Base-by-base conservation (phyloP, 176 grass and related monocot genomes). In the Rhipidocladum racemiflorum region DNA sequence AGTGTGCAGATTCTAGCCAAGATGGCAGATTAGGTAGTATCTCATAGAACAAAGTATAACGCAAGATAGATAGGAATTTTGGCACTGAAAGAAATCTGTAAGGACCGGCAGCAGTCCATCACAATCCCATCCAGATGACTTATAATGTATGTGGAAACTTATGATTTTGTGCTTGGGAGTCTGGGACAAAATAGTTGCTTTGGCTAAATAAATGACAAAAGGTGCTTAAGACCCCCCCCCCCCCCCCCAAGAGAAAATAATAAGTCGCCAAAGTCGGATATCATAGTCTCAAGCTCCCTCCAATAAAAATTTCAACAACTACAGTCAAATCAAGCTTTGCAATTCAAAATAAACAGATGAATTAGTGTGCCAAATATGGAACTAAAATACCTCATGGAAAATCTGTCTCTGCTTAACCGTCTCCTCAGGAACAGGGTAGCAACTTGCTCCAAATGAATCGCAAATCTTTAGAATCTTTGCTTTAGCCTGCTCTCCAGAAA, bases 361-460 rank as follows among this genome's bases (percentile, higher is more conserved):
- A 78, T 34, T 50, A 25, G 9, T 43, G 9, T 57, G 3, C 56
- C 27, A 81, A 61, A 65, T 18, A 82, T 24, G 50, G 57, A 82
- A 72, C 21, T 72, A 67, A 89, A 79, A 51, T 89, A 99, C 97
- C 87, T 99, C 97, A 79, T 79, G 86, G 71, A 88, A 88, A 77
- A 99, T 93, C 81, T 99, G 97, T 68, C 88, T 91, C 85, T 99
- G 93, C 74, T 99, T 96, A 57, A 68, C 81, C 79, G 49, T 91
- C 79, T 99, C 97, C 83, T 96, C 97, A 2, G 97, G 93, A 81
- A 99, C 93, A 87, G 97, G 97, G 85, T 99, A 99, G 77, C 93
- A 99, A 86, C 86, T 99, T 87, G 97, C 93, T 50, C 93, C 92
- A 93, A 93, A 91, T 77, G 97, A 92, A 86, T 83, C 65, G 69